phyloP scores from a whole-genome alignment of 2,329 filamentous ascomycete species.

The Hypoxylon sp. region DNA sequence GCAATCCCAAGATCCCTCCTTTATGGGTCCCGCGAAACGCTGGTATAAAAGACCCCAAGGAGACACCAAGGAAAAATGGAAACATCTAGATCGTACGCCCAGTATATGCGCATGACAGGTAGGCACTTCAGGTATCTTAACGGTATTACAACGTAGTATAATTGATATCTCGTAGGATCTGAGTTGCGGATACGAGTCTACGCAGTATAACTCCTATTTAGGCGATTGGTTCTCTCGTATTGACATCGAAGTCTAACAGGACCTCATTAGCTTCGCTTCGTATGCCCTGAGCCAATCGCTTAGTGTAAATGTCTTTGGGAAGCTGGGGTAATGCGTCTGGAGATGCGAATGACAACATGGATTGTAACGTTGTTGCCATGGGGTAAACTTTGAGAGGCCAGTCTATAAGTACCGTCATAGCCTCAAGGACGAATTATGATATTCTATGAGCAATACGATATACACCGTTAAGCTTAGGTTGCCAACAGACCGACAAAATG shows the following conservation, averaged over 20 bases:
- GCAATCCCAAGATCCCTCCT: neutral
- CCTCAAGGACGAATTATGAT: neutral
- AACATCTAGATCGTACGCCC: neutral
- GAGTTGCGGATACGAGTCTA: neutral
- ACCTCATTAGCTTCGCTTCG: neutral
- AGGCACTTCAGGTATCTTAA: neutral
- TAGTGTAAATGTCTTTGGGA: neutral
- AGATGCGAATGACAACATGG: conserved; percentile 3
- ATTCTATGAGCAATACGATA: neutral
- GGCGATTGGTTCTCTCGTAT: conserved; percentile 6
- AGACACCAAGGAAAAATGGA: neutral
- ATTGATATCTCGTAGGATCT: neutral
- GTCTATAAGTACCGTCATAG: conserved; percentile 3
- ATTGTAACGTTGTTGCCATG: conserved; percentile 4
- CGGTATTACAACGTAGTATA: conserved; percentile 1
- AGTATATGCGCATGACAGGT: neutral
- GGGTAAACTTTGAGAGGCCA: neutral
- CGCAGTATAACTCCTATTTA: conserved; percentile 14
- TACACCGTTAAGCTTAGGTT: neutral
- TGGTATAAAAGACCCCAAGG: neutral
- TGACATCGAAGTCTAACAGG: neutral
- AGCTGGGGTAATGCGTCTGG: conserved; percentile 10
- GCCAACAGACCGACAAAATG: conserved; percentile 5
- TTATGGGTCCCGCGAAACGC: too few relatives aligned
- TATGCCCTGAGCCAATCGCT: conserved; percentile 14